A percentile compares a stretch with the other conserved stretches of the same genome.
Conservation (phyloP, 208 protist genomes). For the Zelonia costaricensis region DNA sequence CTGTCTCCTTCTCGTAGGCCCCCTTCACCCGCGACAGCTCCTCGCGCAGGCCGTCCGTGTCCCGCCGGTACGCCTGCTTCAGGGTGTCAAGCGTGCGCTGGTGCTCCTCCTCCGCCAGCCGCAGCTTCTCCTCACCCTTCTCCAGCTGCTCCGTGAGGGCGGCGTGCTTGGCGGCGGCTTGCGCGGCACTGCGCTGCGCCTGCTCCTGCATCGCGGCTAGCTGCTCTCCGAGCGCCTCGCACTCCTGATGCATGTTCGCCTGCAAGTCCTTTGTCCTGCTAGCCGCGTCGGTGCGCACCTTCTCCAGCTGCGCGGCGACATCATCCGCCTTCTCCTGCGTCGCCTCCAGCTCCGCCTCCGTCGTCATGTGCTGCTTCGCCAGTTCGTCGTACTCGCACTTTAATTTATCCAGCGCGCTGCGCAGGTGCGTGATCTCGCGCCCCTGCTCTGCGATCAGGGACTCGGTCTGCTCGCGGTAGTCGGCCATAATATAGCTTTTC, state of each 20-base stretch:
- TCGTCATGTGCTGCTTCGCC: conserved; percentile 36
- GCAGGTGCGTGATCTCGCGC: conserved; percentile 77
- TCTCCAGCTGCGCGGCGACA: conserved; percentile 34
- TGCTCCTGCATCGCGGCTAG: conserved; percentile 49
- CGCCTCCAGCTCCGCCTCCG: conserved; percentile 33
- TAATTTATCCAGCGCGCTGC: conserved; percentile 46
- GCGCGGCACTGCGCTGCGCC: conserved; percentile 34
- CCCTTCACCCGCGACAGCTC: conserved; percentile 38
- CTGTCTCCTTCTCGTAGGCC: conserved; percentile 36
- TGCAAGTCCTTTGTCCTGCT: conserved; percentile 48
- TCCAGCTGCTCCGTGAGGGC: conserved; percentile 63
- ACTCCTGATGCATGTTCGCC: conserved; percentile 37
- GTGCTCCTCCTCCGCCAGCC: conserved; percentile 47
- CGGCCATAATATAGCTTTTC: conserved; percentile 86
- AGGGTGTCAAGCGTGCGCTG: conserved; percentile 39
- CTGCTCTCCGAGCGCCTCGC: conserved; percentile 43
- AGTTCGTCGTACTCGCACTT: conserved; percentile 54
- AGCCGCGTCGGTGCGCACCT: conserved; percentile 47
- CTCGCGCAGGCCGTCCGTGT: conserved; percentile 43
- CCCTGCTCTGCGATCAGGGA: conserved; percentile 85
- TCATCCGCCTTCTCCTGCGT: conserved; percentile 42
- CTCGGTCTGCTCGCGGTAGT: conserved; percentile 90
- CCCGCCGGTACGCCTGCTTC: conserved; percentile 50
- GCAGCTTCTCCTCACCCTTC: conserved; percentile 40
- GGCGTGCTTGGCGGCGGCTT: conserved; percentile 38